phyloP scores from a whole-genome alignment of 148 eudicot genomes.

The Linanthus parryae region DNA sequence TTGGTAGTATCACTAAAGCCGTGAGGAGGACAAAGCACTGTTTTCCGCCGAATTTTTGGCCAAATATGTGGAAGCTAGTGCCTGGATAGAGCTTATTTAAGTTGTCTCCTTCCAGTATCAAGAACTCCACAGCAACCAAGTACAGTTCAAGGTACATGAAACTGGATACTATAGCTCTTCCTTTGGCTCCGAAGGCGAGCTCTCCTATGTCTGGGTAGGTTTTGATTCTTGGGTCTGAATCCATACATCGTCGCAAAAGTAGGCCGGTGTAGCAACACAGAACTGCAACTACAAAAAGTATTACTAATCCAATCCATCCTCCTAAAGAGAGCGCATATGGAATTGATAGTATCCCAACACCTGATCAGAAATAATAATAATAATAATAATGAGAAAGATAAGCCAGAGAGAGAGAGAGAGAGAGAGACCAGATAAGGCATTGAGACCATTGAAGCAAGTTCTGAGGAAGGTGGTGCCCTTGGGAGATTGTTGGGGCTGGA shows the following conservation, averaged over 20 bases:
- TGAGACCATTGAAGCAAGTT: slow-evolving; percentile 54
- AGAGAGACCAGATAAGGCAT: slow-evolving; percentile 39
- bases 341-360: slow-evolving; percentile 40
- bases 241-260: slow-evolving; percentile 36
- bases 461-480: slow-evolving; percentile 35
- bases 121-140: slow-evolving; percentile 36
- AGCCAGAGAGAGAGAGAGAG: background rate
- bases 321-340: slow-evolving; percentile 47
- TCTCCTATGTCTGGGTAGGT: slow-evolving; percentile 38
- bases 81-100: slow-evolving; percentile 34
- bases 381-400: background rate
- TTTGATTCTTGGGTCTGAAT: slow-evolving; percentile 18
- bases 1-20: slow-evolving; percentile 40
- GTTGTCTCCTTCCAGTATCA: slow-evolving; percentile 41
- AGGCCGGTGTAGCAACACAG: slow-evolving; percentile 36
- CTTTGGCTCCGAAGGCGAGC: slow-evolving; percentile 33
- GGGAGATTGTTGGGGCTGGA: slow-evolving; percentile 7
- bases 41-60: slow-evolving; percentile 23
- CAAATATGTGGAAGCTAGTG: slow-evolving; percentile 12
- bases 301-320: slow-evolving; percentile 30
- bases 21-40: slow-evolving; percentile 32
- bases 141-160: slow-evolving; percentile 39
- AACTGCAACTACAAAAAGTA: slow-evolving; percentile 22
- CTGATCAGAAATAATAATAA: slow-evolving; percentile 8
- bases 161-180: slow-evolving; percentile 24